Conservation (phyloP, 2,329 filamentous ascomycete genomes). For the Helotiales sp. region DNA sequence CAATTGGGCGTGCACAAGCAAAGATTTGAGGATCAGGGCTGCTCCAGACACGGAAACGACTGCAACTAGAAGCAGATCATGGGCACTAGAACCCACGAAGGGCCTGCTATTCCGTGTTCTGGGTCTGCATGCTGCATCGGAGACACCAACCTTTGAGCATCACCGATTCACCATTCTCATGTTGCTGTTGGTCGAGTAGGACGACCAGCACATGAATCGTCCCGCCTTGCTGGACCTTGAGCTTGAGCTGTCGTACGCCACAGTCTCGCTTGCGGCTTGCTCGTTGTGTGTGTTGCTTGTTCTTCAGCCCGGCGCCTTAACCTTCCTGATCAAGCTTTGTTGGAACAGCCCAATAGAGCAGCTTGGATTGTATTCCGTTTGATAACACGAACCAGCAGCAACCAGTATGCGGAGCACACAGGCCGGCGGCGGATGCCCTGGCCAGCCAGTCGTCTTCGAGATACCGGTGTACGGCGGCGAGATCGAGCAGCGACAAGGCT, state of each 20-base stretch:
- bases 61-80: conserved; percentile 1
- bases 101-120: not conserved
- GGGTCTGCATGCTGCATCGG: not conserved
- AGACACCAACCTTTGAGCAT: not conserved
- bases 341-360: not conserved
- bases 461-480: not conserved
- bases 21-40: not conserved
- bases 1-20: not conserved
- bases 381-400: not conserved
- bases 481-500: not conserved
- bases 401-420: not conserved
- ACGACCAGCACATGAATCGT: not conserved
- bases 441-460: not conserved
- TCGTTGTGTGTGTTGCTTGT: not conserved
- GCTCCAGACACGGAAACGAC: conserved; percentile 6
- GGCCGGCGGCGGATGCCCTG: not conserved
- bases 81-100: not conserved
- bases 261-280: not conserved
- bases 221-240: not conserved
- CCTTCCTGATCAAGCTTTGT: not conserved
- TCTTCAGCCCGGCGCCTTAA: conserved; percentile 3
- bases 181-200: too few relatives aligned
- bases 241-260: conserved; percentile 5
- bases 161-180: conserved; percentile 1
- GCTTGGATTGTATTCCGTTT: not conserved